These are phyloP conservation scores for Rhizopus delemar DNA, from an alignment of 371 early-diverging fungal genomes.

Conservation along the genomic window DNA sequence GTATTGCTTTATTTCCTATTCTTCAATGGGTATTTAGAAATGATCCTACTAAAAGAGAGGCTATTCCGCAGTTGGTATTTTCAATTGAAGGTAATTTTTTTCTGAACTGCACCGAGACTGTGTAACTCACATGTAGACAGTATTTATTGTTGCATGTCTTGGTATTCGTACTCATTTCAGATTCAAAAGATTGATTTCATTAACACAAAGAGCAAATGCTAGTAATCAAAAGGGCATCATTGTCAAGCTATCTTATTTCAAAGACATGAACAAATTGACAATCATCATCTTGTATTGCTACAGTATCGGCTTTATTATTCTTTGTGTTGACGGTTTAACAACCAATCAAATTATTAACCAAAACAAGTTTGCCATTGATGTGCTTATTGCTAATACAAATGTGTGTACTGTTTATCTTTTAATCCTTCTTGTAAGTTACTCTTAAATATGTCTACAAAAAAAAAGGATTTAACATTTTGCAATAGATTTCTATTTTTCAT, in stretches of 20 bases:
- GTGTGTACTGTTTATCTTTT: slow-evolving; percentile 31
- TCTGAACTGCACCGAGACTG: not conserved
- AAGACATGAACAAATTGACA: slow-evolving; percentile 47
- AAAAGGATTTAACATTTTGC: not conserved
- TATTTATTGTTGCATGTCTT: slow-evolving; percentile 24
- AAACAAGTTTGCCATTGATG: slow-evolving; percentile 48
- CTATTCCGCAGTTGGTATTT: slow-evolving; percentile 41
- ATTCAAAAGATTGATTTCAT: slow-evolving; percentile 31
- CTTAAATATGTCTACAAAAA: slow-evolving; percentile 4
- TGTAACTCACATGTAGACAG: slow-evolving; percentile 5
- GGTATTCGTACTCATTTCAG: slow-evolving; percentile 41
- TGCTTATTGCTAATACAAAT: slow-evolving; percentile 41
- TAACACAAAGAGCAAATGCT: slow-evolving; percentile 17
- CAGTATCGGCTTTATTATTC: slow-evolving; percentile 39
- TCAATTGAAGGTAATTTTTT: slow-evolving; percentile 32
- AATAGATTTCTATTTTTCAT: slow-evolving; percentile 47
- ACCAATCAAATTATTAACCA: slow-evolving; percentile 26
- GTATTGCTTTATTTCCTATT: slow-evolving; percentile 40
- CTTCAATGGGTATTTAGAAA: slow-evolving; percentile 37
- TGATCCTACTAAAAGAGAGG: slow-evolving; percentile 29
- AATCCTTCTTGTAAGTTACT: slow-evolving; percentile 23
- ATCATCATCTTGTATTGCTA: slow-evolving; percentile 29
- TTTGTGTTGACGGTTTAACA: slow-evolving; percentile 49
- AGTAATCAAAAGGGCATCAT: slow-evolving; percentile 11
- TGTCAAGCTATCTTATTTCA: slow-evolving; percentile 35